Percentiles rank a stretch among this genome's conserved stretches.
phyloP scores from a whole-genome alignment of 768 basidiomycete genomes.

The Pholiota molesta region DNA sequence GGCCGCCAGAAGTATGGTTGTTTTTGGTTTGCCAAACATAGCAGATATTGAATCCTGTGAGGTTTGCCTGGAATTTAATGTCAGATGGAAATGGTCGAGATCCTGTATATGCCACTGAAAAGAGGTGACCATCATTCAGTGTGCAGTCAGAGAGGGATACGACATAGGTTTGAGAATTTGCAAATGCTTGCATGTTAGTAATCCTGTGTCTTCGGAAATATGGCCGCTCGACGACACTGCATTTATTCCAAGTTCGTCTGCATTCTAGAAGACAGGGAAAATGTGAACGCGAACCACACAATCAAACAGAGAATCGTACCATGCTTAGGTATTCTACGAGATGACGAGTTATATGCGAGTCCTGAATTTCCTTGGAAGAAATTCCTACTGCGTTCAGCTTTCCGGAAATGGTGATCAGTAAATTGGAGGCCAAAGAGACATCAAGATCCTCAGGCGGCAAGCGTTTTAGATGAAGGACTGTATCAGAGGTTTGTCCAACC shows the following conservation, averaged over 20 bases:
- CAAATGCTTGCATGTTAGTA: conserved; percentile 20
- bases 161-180: background rate
- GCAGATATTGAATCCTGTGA: conserved; percentile 25
- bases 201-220: conserved; percentile 48
- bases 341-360: conserved; percentile 54
- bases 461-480: conserved; percentile 33
- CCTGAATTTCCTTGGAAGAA: conserved; percentile 38
- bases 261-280: conserved; percentile 48
- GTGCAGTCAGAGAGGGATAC: background rate
- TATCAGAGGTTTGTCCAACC: conserved; percentile 32
- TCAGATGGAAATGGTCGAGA: conserved; percentile 33
- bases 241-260: conserved; percentile 56
- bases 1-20: background rate
- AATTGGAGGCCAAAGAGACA: conserved; percentile 49
- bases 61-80: conserved; percentile 17
- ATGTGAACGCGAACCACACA: conserved; percentile 14
- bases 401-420: conserved; percentile 59
- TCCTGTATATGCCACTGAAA: conserved; percentile 43
- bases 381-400: conserved; percentile 47
- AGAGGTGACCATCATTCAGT: conserved; percentile 3
- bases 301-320: conserved; percentile 33
- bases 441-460: conserved; percentile 46
- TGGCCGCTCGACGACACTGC: conserved; percentile 53
- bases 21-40: conserved; percentile 28
- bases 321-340: conserved; percentile 51